Conservation (phyloP, 306 rosid species). For the Quercus ilex region DNA sequence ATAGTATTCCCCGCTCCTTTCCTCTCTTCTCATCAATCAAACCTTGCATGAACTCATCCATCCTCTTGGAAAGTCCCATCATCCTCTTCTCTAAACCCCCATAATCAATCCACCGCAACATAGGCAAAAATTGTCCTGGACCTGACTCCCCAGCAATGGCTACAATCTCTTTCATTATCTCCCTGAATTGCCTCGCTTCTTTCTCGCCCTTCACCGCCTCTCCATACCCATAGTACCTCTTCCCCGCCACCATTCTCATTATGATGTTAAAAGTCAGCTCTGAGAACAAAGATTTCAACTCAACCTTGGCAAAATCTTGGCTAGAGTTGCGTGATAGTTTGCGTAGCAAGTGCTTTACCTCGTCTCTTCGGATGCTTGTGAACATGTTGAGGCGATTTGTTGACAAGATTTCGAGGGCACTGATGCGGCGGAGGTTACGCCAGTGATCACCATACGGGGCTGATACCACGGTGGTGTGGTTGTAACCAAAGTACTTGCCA, state of each 20-base stretch:
- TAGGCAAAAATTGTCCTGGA: slow-evolving; percentile 39
- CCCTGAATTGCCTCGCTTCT: slow-evolving; percentile 45
- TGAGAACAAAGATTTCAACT: slow-evolving; percentile 27
- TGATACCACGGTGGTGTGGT: slow-evolving; percentile 24
- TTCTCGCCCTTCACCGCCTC: slow-evolving; percentile 21
- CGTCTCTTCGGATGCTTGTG: slow-evolving; percentile 32
- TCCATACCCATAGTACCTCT: slow-evolving; percentile 52
- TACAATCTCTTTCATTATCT: slow-evolving; percentile 19
- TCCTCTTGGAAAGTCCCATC: slow-evolving; percentile 14
- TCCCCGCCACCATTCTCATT: slow-evolving; percentile 68
- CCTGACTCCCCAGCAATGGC: slow-evolving; percentile 10
- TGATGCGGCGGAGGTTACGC: slow-evolving; percentile 73
- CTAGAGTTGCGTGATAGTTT: slow-evolving; percentile 17
- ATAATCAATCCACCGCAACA: slow-evolving; percentile 36
- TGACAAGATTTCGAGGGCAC: slow-evolving; percentile 56
- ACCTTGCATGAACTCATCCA: slow-evolving; percentile 27
- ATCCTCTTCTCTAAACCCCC: slow-evolving; percentile 13
- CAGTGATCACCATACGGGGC: slow-evolving; percentile 70
- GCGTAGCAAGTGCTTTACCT: slow-evolving; percentile 33
- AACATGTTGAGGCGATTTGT: slow-evolving; percentile 24
- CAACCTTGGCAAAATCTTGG: slow-evolving; percentile 25
- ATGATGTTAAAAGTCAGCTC: slow-evolving; percentile 54
- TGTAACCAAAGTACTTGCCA: slow-evolving; percentile 41
- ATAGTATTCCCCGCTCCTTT: not conserved
- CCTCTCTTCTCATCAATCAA: slow-evolving; percentile 17